Evolutionary conservation across 2,329 filamentous ascomycete genomes (phyloP).

Genomic region (Cryphonectria parasitica): DNA sequence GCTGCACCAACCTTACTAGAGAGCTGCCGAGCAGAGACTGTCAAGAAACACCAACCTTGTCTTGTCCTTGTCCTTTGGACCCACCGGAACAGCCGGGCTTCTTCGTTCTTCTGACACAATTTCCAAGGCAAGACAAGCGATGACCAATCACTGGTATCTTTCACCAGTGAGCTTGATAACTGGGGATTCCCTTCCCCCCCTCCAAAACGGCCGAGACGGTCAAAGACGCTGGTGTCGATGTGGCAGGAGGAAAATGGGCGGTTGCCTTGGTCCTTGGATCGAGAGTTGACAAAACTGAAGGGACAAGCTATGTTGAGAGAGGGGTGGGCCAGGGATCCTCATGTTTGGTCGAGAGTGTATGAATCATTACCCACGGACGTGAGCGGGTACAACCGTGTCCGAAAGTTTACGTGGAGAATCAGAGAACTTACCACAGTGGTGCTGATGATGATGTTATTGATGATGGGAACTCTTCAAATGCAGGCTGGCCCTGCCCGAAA

Average conservation of each 20-base stretch:
- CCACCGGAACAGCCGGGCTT: conserved; percentile 18
- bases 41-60: conserved; percentile 18
- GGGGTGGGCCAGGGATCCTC: background rate
- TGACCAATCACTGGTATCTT: conserved; percentile 11
- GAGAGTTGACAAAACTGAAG: background rate
- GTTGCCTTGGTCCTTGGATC: background rate
- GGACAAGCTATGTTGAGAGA: background rate
- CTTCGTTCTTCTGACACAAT: background rate
- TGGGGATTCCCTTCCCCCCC: background rate
- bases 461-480: background rate
- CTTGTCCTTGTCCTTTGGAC: conserved; percentile 6
- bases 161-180: background rate
- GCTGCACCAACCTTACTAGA: background rate
- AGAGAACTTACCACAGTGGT: background rate
- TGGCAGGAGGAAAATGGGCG: background rate
- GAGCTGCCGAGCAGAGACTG: conserved; percentile 1
- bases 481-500: too few species aligned
- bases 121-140: too few species aligned
- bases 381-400: background rate
- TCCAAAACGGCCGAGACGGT: background rate
- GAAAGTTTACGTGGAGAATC: background rate
- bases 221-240: background rate
- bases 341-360: conserved; percentile 1
- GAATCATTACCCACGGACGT: conserved; percentile 8
- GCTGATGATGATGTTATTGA: background rate